Evolutionary conservation across 345 rosid species (phyloP), one percentile per base, ranked within the genome.

Genomic region (Gossypium anomalum): DNA sequence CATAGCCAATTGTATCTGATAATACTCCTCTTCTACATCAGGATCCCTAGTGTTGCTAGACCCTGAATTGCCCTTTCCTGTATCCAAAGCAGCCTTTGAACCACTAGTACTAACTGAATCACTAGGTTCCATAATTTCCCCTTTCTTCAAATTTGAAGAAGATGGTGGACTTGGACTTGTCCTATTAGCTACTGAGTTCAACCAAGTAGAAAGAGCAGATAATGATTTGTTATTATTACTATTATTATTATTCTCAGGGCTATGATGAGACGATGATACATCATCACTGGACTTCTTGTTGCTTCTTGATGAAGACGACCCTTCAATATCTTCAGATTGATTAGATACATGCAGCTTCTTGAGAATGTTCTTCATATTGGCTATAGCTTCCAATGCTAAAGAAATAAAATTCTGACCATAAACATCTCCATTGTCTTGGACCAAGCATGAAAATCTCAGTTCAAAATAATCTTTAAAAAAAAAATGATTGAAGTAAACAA

Each of bases 1-100:
- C 75, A 94, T 72, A 80, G 98, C 98, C 84, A 89, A 53, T 81
- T 94, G 97, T 80, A 92, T 90, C 81, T 94, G 98, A 85, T 85
- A 92, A 85, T 85, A 92, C 81, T 92, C 97, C 80, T 94, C 98
- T 80, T 87, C 95, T 45, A 88, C 60, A 77, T 88, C 90, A 78
- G 97, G 92, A 88, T 90, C 94, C 80, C 87, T 89, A 0, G 91
- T 83, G 70, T 87, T 62, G 51, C 70, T 76, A 44, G 91, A 87
- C 77, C 80, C 92, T 11, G 89, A 86, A 82, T 86, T 93, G 19
- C 75, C 84, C 86, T 71, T 67, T 73, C 51, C 79, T 10, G 88
- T 71, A 47, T 86, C 92, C 19, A 84, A 77, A 65, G 64, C 84
- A 78, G 76, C 85, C 70, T 80, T 85, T 59, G 72, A 77, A 58